These are phyloP conservation scores for Gymnopilus junonius DNA, from an alignment of 768 basidiomycete species.

Conservation along the genomic window DNA sequence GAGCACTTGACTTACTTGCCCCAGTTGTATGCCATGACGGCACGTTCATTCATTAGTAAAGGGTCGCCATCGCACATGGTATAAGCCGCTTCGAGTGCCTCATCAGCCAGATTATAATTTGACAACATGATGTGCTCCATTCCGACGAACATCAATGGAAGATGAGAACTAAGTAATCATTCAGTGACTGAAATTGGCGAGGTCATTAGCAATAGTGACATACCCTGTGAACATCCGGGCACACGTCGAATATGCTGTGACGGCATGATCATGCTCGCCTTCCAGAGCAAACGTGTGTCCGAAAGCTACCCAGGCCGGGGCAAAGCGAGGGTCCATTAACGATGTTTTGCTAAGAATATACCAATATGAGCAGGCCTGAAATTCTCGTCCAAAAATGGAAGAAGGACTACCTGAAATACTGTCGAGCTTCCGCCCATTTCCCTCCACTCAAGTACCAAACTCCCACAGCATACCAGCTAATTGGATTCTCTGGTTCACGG, in stretches of 20 bases:
- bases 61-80: conserved; percentile 88
- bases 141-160: conserved; percentile 94
- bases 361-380: background rate
- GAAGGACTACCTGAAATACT: conserved; percentile 83
- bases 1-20: conserved; percentile 60
- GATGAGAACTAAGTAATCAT: conserved; percentile 72
- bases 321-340: conserved; percentile 95
- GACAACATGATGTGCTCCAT: conserved; percentile 97
- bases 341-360: conserved; percentile 79
- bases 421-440: conserved; percentile 90
- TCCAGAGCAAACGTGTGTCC: conserved; percentile 97
- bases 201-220: conserved; percentile 17
- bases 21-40: conserved; percentile 90
- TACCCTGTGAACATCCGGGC: conserved; percentile 95
- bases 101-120: conserved; percentile 81
- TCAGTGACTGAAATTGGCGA: background rate
- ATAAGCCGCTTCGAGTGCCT: conserved; percentile 83
- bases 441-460: conserved; percentile 91
- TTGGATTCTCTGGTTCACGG: conserved; percentile 87
- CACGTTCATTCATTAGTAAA: conserved; percentile 87
- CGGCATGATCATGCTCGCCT: conserved; percentile 98
- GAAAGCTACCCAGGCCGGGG: conserved; percentile 97
- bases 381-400: background rate
- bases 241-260: conserved; percentile 97
- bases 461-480: conserved; percentile 98